phyloP scores from a whole-genome alignment of 345 rosid species.

The Eutrema heterophyllum region DNA sequence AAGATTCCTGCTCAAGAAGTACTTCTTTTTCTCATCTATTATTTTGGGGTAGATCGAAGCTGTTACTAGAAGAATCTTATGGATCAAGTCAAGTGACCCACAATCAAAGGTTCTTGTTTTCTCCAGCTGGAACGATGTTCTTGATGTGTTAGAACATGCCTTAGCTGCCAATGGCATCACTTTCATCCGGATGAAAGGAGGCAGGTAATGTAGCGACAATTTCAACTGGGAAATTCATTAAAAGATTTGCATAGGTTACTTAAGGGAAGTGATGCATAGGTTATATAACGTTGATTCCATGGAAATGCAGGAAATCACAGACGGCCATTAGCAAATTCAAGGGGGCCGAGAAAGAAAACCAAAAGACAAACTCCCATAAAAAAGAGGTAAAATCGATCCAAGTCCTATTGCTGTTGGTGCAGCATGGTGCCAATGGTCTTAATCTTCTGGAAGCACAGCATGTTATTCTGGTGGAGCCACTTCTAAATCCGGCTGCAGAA shows the following conservation, averaged over 20 bases:
- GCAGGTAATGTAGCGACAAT: conserved; percentile 51
- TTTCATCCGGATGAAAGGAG: conserved; percentile 87
- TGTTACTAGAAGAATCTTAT: conserved; percentile 75
- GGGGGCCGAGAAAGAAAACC: conserved; percentile 30
- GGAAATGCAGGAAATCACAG: conserved; percentile 66
- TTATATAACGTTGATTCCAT: conserved; percentile 9
- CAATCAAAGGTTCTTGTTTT: conserved; percentile 85
- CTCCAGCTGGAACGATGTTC: conserved; percentile 99
- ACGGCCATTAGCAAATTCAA: conserved; percentile 76
- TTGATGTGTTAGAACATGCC: conserved; percentile 91
- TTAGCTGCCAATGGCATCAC: conserved; percentile 62
- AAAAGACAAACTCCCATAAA: conserved; percentile 18
- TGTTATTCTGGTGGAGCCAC: conserved; percentile 90
- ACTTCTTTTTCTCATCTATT: conserved; percentile 1
- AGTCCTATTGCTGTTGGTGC: conserved; percentile 76
- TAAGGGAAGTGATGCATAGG: not conserved
- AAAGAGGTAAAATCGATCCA: conserved; percentile 46
- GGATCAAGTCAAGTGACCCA: conserved; percentile 73
- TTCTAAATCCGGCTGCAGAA: conserved; percentile 93
- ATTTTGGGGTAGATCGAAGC: conserved; percentile 74
- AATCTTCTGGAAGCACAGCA: conserved; percentile 95
- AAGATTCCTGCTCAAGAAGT: conserved; percentile 3
- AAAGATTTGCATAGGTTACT: not conserved
- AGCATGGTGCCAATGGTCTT: conserved; percentile 96
- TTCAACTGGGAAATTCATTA: not conserved